Base-by-base conservation (phyloP, 2,329 filamentous ascomycete species). In the Sporothrix euskadiensis region DNA sequence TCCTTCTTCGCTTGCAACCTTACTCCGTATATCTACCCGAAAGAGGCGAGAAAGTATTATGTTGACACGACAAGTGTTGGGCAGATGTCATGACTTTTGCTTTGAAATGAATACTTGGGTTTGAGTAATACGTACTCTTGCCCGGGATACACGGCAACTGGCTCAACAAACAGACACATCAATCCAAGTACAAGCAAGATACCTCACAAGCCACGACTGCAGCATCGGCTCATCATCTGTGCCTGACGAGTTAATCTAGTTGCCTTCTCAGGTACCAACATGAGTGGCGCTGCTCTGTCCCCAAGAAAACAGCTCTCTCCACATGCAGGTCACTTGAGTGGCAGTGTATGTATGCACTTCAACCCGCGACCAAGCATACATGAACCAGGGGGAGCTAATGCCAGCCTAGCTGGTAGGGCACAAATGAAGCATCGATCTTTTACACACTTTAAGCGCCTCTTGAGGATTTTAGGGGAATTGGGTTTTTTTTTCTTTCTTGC, bases 281-380 rank as follows among this genome's bases (percentile, higher is more conserved):
- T 47, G 19, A 63, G 16, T 22, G 57, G 57, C 32, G 22, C 56
- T 63, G 16, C 8, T 41, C 12, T 39, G 57, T 12, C 9, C 32
- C 57, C 57, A 65, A 47, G n/a, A 47, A 47, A 47, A 8, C 14
- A 49, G 9, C 39, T 47, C n/a, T 59, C 72, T 44, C 68, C 54
- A 61, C 69, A 44, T 32, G 6, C 4, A 44, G 61, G 74, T 74
- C 75, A 75, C 56, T 74, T 73, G 75, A 75, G 75, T 71, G 32
- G 41, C 52, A 52, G 32, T 71, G 71, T 61, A 74, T 75, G 74
- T 73, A 73, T 71, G 71, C 52, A 71, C 69, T 66, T 70, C 26
- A 52, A 41, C 41, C 44, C 57, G 73, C 69, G 69, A 72, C 65
- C 71, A 71, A 56, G 57, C 63, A 35, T 44, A 26, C 12, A 47